These are phyloP conservation scores for Sordariomycetes sp. DNA, from an alignment of 2,329 filamentous ascomycete species.

Conservation along the genomic window DNA sequence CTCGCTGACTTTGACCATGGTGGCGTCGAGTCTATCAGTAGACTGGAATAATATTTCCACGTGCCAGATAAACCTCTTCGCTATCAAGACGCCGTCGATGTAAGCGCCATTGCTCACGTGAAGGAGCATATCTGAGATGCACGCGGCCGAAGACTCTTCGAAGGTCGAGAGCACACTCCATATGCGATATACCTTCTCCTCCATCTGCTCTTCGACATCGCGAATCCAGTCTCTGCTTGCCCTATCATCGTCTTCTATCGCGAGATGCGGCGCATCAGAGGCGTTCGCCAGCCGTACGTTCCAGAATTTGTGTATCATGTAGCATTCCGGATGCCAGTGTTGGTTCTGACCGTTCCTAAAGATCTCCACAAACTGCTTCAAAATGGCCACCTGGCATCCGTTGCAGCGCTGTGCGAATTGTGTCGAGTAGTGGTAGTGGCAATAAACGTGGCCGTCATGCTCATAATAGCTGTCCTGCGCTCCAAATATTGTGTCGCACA, in stretches of 20 bases:
- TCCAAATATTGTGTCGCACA: constrained; percentile 95
- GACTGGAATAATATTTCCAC: constrained; percentile 88
- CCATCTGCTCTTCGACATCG: constrained; percentile 84
- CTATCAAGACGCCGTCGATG: constrained; percentile 87
- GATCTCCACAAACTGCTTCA: constrained; percentile 99
- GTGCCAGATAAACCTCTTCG: constrained; percentile 92
- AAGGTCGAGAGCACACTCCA: constrained; percentile 97
- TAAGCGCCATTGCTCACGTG: constrained; percentile 98
- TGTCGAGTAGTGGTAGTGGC: constrained; percentile 97
- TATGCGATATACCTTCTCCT: constrained; percentile 95
- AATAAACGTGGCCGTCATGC: constrained; percentile 92
- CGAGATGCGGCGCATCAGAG: constrained; percentile 27
- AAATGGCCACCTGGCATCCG: constrained; percentile 90
- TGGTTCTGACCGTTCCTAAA: constrained; percentile 97
- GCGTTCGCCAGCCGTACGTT: constrained; percentile 76
- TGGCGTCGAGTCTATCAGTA: constrained; percentile 73
- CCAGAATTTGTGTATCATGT: constrained; percentile 99
- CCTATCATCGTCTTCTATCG: not conserved
- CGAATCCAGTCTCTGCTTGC: constrained; percentile 49
- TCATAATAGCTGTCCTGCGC: constrained; percentile 99
- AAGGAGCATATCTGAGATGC: constrained; percentile 97
- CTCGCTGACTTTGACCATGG: constrained; percentile 58
- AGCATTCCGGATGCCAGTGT: constrained; percentile 98
- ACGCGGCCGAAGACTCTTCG: constrained; percentile 94
- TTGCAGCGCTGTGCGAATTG: constrained; percentile 94